Evolutionary conservation across 139 green algal genomes (phyloP).

Genomic region (Picochlorum sp.): DNA sequence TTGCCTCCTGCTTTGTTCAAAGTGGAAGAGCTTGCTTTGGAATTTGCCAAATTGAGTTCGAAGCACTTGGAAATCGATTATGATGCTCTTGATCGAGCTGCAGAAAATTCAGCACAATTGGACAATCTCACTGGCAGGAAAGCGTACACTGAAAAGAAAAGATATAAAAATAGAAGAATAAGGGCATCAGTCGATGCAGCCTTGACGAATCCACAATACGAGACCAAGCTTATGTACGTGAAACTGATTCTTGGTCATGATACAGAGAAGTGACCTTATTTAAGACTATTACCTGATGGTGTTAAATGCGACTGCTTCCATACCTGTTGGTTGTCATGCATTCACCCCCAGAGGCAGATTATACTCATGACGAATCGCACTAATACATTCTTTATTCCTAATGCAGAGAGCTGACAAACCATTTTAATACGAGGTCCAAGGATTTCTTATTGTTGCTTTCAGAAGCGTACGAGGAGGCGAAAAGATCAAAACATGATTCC

Average conservation of each 20-base stretch:
- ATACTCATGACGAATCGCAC: too few relatives aligned
- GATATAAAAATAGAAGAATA: not conserved
- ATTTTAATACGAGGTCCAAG: not conserved
- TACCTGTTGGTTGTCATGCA: too few relatives aligned
- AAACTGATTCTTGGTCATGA: not conserved
- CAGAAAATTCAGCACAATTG: not conserved
- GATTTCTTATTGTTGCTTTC: slow-evolving; percentile 23
- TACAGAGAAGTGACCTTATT: too few relatives aligned
- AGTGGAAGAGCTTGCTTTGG: slow-evolving; percentile 24
- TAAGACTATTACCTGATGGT: too few relatives aligned
- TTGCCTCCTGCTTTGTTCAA: slow-evolving; percentile 22
- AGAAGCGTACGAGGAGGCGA: slow-evolving; percentile 23
- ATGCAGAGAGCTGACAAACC: slow-evolving; percentile 4
- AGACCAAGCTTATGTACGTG: not conserved
- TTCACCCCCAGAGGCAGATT: too few relatives aligned
- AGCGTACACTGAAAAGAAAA: not conserved
- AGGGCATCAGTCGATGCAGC: not conserved
- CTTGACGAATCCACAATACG: slow-evolving; percentile 4
- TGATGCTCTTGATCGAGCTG: not conserved
- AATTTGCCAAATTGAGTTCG: slow-evolving; percentile 14
- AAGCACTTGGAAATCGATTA: slow-evolving; percentile 7
- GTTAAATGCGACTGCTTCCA: too few relatives aligned
- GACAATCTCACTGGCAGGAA: not conserved
- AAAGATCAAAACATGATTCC: slow-evolving; percentile 13
- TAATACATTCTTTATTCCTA: not conserved